phyloP scores from a whole-genome alignment of 257 asterid genomes.

The Solanum paucissectum region DNA sequence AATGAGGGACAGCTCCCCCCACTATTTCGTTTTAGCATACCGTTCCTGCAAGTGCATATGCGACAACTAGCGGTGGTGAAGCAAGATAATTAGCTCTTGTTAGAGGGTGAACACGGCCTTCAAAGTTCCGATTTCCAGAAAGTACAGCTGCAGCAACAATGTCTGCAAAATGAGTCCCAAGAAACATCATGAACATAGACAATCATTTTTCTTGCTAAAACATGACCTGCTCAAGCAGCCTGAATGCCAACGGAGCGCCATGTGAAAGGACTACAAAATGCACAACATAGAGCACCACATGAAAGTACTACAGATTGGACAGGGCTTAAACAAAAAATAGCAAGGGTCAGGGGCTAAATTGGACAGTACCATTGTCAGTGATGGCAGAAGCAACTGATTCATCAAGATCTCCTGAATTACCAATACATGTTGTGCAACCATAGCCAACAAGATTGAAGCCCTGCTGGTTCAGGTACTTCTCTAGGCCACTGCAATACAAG shows the following conservation, averaged over 20 bases:
- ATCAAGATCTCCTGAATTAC: conserved; percentile 92
- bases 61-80: conserved; percentile 82
- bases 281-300: not conserved
- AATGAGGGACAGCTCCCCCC: not conserved
- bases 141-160: conserved; percentile 89
- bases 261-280: not conserved
- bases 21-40: conserved; percentile 21
- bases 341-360: not conserved
- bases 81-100: conserved; percentile 93
- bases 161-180: conserved; percentile 29
- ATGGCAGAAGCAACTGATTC: conserved; percentile 78
- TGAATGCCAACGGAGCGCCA: not conserved
- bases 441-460: conserved; percentile 89
- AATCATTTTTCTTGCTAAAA: not conserved
- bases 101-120: conserved; percentile 89
- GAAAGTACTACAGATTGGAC: not conserved
- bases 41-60: conserved; percentile 96
- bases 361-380: conserved; percentile 56
- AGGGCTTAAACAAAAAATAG: not conserved
- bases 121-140: conserved; percentile 88
- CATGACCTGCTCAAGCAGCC: not conserved
- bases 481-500: conserved; percentile 56
- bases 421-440: conserved; percentile 98
- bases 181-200: not conserved
- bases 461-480: conserved; percentile 73